Evolutionary conservation across 441 rosid species (phyloP).

Genomic region (Gossypium davidsonii): DNA sequence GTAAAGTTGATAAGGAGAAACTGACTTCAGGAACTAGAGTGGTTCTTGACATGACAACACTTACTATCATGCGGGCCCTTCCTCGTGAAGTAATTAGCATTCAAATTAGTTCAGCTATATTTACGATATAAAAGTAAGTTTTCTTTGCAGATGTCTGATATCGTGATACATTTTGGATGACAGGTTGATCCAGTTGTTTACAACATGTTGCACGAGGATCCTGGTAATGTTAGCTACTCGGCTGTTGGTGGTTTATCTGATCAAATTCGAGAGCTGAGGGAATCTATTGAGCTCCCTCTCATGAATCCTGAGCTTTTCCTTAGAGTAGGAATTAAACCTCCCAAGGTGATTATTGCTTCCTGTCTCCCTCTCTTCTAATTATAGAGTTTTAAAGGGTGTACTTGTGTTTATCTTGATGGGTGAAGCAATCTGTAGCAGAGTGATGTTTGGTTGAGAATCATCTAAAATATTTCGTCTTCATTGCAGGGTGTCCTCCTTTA

Average conservation of each 20-base stretch:
- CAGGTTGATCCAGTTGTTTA: slow-evolving; percentile 98
- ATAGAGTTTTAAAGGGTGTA: background rate
- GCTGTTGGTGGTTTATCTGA: slow-evolving; percentile 95
- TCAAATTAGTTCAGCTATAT: background rate
- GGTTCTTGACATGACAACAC: slow-evolving; percentile 62
- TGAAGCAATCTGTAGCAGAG: background rate
- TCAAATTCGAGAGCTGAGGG: slow-evolving; percentile 92
- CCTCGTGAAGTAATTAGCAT: slow-evolving; percentile 55
- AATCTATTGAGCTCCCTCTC: slow-evolving; percentile 91
- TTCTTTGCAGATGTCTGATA: background rate
- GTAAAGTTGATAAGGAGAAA: slow-evolving; percentile 73
- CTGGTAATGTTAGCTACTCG: slow-evolving; percentile 92
- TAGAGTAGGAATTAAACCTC: slow-evolving; percentile 95
- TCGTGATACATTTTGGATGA: slow-evolving; percentile 11
- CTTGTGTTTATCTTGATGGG: background rate
- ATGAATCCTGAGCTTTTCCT: slow-evolving; percentile 97
- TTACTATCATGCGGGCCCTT: slow-evolving; percentile 80
- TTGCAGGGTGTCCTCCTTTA: slow-evolving; percentile 90
- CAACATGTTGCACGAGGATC: slow-evolving; percentile 96
- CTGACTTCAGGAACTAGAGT: slow-evolving; percentile 78
- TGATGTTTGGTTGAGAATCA: background rate
- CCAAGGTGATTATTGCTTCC: slow-evolving; percentile 48
- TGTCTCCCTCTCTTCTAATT: background rate
- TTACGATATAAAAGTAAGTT: background rate
- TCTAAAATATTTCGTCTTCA: slow-evolving; percentile 12